Conservation (phyloP, 441 rosid species). For the Croton setiger region DNA sequence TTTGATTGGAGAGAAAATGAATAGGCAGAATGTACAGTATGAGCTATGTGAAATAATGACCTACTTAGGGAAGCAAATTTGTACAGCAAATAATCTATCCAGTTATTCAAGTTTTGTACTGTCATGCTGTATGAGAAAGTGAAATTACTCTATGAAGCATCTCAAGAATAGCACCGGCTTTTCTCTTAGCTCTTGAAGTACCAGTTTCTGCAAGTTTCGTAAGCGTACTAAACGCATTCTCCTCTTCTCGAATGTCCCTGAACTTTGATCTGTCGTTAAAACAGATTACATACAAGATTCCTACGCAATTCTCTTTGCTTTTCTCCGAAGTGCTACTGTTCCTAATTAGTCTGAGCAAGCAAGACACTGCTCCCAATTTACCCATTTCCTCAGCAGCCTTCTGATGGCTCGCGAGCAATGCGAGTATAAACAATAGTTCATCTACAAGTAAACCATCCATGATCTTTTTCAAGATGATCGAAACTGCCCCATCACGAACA, state of each 20-base stretch:
- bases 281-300: conserved; percentile 63
- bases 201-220: conserved; percentile 64
- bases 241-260: conserved; percentile 66
- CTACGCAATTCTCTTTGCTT: conserved; percentile 75
- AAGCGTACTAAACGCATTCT: conserved; percentile 44
- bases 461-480: conserved; percentile 59
- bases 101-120: background rate
- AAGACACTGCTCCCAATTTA: conserved; percentile 56
- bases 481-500: conserved; percentile 64
- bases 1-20: conserved; percentile 6
- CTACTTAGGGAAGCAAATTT: conserved; percentile 7
- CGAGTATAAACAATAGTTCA: conserved; percentile 68
- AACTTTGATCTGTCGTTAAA: conserved; percentile 53
- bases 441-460: conserved; percentile 56
- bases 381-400: conserved; percentile 62
- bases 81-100: background rate
- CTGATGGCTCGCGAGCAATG: conserved; percentile 69
- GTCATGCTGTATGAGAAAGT: conserved; percentile 63
- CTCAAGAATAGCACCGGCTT: conserved; percentile 67
- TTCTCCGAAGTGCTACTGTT: conserved; percentile 49
- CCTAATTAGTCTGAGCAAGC: conserved; percentile 55
- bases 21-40: conserved; percentile 1
- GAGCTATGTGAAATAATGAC: background rate
- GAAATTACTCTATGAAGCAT: conserved; percentile 52
- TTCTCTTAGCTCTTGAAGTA: conserved; percentile 76